phyloP scores from a whole-genome alignment of 148 eudicot species.

The Rhododendron ovatum region DNA sequence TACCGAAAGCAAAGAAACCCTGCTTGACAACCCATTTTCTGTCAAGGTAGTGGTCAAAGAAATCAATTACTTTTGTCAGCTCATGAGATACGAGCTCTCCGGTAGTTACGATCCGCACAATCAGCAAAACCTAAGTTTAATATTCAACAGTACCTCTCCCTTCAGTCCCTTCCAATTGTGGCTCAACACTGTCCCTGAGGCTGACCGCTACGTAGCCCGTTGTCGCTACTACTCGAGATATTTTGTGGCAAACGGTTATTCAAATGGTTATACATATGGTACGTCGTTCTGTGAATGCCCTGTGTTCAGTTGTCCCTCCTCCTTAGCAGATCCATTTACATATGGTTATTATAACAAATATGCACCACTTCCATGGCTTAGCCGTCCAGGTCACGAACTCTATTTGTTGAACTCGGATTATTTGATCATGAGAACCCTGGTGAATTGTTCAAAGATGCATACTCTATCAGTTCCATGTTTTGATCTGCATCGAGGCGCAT shows the following conservation, averaged over 20 bases:
- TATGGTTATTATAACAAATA: too few relatives aligned
- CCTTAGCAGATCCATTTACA: too few relatives aligned
- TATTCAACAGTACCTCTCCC: too few relatives aligned
- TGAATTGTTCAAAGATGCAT: neutral
- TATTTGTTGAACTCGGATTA: neutral
- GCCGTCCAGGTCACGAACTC: too few relatives aligned
- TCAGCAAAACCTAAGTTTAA: too few relatives aligned
- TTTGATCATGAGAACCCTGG: neutral
- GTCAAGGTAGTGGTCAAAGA: neutral
- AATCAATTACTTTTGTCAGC: neutral
- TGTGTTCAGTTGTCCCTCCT: neutral
- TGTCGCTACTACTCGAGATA: too few relatives aligned
- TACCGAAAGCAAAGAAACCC: neutral
- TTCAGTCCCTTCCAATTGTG: too few relatives aligned
- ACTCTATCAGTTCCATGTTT: neutral
- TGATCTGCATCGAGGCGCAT: fast-evolving
- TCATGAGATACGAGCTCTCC: neutral
- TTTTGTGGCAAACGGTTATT: too few relatives aligned
- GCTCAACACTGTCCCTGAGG: too few relatives aligned
- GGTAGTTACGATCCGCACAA: neutral
- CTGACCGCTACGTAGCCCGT: too few relatives aligned
- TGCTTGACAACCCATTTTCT: neutral
- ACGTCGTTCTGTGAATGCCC: neutral
- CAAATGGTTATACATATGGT: too few relatives aligned
- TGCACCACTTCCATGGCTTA: too few relatives aligned